Evolutionary conservation across 192 early-diverging fungal genomes (phyloP).

Genomic region (Blastocladiella britannica): DNA sequence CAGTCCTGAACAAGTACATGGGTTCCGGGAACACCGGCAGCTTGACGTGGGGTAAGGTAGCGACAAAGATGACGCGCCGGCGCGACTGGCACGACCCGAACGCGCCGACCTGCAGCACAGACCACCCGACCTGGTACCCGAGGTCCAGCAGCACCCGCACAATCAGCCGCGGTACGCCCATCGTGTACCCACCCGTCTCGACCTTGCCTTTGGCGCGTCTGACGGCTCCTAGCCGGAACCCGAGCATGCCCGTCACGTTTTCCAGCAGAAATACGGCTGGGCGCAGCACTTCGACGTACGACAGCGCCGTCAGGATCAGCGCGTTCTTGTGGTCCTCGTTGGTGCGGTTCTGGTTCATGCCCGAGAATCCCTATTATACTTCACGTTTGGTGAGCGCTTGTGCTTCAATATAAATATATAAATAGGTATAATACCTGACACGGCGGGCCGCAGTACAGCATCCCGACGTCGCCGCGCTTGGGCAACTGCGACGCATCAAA

Average conservation of each 20-base stretch:
- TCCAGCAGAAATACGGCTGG: conserved; percentile 45
- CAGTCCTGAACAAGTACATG: conserved; percentile 1
- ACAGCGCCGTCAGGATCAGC: conserved; percentile 35
- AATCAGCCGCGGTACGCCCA: conserved; percentile 47
- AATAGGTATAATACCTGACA: conserved; percentile 14
- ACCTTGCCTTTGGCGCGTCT: conserved; percentile 23
- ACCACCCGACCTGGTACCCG: conserved; percentile 44
- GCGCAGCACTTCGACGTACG: conserved; percentile 47
- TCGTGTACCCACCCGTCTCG: conserved; percentile 31
- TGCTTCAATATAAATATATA: conserved; percentile 4
- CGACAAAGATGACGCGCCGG: conserved; percentile 44
- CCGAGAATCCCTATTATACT: conserved; percentile 47
- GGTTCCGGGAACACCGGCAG: conserved; percentile 38
- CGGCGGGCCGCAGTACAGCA: conserved; percentile 53
- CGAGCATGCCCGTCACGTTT: conserved; percentile 40
- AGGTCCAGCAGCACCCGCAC: conserved; percentile 34
- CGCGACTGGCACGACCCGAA: conserved; percentile 42
- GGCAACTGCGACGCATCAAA: conserved; percentile 31
- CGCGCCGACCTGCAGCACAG: conserved; percentile 39
- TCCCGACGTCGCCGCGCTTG: conserved; percentile 34
- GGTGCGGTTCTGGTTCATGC: conserved; percentile 34
- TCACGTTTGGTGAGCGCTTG: too few relatives aligned
- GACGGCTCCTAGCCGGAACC: conserved; percentile 33
- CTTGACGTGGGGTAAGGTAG: conserved; percentile 21
- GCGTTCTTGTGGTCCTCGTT: conserved; percentile 45